Evolutionary conservation across 2,329 filamentous ascomycete genomes (phyloP).

Genomic region (Pseudocercospora crystallina): DNA sequence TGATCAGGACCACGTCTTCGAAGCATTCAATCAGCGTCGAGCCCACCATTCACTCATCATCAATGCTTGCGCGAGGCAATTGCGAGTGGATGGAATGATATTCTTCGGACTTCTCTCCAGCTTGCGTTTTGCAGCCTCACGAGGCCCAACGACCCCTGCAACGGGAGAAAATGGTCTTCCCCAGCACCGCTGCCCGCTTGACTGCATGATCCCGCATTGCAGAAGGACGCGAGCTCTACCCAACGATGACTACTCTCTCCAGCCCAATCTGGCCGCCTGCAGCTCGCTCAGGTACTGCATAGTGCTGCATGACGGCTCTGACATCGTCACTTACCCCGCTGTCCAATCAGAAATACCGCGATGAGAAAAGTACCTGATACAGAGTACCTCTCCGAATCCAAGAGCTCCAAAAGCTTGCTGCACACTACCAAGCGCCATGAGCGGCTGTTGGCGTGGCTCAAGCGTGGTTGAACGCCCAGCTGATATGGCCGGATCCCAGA

Average conservation of each 20-base stretch:
- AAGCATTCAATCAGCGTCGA: no score
- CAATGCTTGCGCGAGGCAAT: neutral
- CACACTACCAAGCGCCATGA: slow-evolving; percentile 14
- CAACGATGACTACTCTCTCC: neutral
- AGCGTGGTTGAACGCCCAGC: neutral
- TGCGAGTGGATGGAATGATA: neutral
- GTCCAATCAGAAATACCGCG: slow-evolving; percentile 7
- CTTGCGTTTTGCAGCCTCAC: neutral
- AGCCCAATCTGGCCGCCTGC: slow-evolving; percentile 2
- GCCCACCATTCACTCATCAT: no score
- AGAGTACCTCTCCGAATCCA: slow-evolving; percentile 7
- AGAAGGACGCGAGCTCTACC: no score
- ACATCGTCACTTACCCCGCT: neutral
- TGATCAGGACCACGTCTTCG: no score
- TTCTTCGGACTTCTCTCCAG: slow-evolving; percentile 1
- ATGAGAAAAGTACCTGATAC: slow-evolving; percentile 1
- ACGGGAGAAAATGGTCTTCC: slow-evolving; percentile 6
- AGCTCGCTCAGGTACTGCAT: slow-evolving; percentile 8
- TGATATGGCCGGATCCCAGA: neutral
- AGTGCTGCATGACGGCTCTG: slow-evolving; percentile 2
- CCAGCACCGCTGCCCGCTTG: neutral
- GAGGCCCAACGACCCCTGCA: neutral
- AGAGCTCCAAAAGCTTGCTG: slow-evolving; percentile 13
- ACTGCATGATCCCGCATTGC: slow-evolving; percentile 1
- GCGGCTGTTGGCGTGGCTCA: slow-evolving; percentile 5